Evolutionary conservation across 2,329 filamentous ascomycete species (phyloP), one percentile per base, ranked within the genome.

Genomic region (Fusarium scirpi): DNA sequence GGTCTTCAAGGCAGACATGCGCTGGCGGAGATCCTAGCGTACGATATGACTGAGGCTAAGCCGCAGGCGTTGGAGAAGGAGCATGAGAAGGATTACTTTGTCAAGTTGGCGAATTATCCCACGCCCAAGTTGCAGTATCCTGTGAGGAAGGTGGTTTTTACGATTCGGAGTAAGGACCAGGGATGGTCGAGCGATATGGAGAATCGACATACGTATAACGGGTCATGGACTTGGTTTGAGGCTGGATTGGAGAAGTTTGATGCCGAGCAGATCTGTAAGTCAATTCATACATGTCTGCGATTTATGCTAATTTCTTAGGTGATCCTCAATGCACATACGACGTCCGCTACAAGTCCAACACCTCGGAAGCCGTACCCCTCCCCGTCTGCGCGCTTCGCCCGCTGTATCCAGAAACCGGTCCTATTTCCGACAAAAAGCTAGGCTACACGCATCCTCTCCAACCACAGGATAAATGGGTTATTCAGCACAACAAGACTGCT

Each of bases 201-300:
- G 4, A 68, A 77, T 43, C 74, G 73, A 4, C 81, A 81, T 4
- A 82, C 82, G 2, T 90, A 84, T 58, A 68, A 75, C 0, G 80
- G 77, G 4, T 87, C 89, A 0, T 89, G 80, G 78, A 89, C 89
- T 0, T 91, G 89, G 89, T 90, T 90, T 62, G 89, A 90, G 58
- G 87, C 84, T 18, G 89, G 89, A 0, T 75, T 89, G 18, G 89
- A 91, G 76, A 82, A 82, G 6, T 85, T 88, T 49, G 85, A 86
- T 46, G 80, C 80, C 22, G 72, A 71, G 18, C 70, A 71, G 15
- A 64, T 54, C 8, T 79, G 79, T 80, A 67, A 71, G 79, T 67
- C 18, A 5, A 16, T 8, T 1, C 20, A 4, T 16, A 2, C 16
- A 3, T 8, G 2, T 8, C n/a, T 13, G 0, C n/a, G 3, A 5